Base-by-base conservation (phyloP, 1,284 basidiomycete species). In the Singerocomus rubriflavus region DNA sequence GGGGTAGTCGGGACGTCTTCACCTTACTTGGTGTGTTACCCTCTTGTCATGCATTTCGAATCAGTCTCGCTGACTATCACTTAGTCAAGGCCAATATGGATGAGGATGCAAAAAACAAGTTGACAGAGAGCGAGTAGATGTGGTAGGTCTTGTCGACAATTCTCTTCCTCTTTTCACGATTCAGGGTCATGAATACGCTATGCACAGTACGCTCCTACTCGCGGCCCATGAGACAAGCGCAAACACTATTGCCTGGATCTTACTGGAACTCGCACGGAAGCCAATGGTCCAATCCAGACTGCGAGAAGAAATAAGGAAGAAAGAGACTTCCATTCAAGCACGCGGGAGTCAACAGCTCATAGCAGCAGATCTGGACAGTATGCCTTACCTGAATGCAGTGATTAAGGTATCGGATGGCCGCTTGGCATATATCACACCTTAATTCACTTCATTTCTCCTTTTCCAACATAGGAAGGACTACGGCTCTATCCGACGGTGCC, bases 101-200 rank as follows among this genome's bases (percentile, higher is more conserved):
- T 5, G 71, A 76, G 48, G 62, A 74, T 13, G 71, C 70, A 35
- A 73, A 68, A 49, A 65, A 62, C 10, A 68, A 69, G 44, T 63
- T 84, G 46, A 73, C 57, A 8, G 74, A 80, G 12, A 72, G 75
- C 30, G 82, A 83, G 55, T 64, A 81, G 58, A 79, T 85, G 73
- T 65, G 75, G 75, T 76, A 44, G 0, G 56, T 16, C 33, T 35
- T 21, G n/a, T 37, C 6, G 1, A 25, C 4, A 5, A 32, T 36
- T 1, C 4, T 25, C 30, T 9, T 5, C 17, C 0, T 14, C 33
- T 12, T n/a, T 5, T 16, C 5, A 6, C 16, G 0, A 27, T 31
- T n/a, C 4, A 11, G n/a, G 6, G 6, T 27, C 2, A 10, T 11
- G 4, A 29, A 34, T 16, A 12, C 12, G 16, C 14, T 1, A 5